Evolutionary conservation across 225 moss, liverwort and hornwort genomes (phyloP).

Genomic region (Antitrichia curtipendula): DNA sequence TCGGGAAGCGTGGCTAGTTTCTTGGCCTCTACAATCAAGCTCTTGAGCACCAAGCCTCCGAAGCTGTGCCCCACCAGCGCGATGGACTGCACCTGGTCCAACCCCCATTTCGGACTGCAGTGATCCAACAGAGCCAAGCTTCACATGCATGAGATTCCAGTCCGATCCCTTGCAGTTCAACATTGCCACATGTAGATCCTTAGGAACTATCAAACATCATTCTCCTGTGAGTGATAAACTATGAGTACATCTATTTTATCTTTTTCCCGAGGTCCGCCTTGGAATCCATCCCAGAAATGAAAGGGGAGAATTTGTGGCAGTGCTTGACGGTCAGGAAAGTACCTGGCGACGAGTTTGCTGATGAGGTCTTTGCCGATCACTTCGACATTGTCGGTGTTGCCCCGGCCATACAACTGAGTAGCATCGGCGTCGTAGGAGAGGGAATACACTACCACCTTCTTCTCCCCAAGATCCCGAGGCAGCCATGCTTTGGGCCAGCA

Average conservation of each 20-base stretch:
- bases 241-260: neutral
- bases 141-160: neutral
- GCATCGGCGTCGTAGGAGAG: conserved; percentile 10
- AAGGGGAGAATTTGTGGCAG: neutral
- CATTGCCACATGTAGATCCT: neutral
- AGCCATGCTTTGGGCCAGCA: conserved; percentile 12
- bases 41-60: conserved; percentile 12
- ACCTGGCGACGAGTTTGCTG: neutral
- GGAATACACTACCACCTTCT: conserved; percentile 5
- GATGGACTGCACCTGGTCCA: neutral
- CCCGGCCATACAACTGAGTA: neutral
- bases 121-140: neutral
- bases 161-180: neutral
- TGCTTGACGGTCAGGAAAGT: neutral
- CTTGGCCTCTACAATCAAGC: conserved; percentile 17
- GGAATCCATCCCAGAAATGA: neutral
- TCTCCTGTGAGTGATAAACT: neutral
- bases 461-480: neutral
- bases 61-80: conserved; percentile 10
- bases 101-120: neutral
- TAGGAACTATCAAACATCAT: neutral
- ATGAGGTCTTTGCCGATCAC: conserved; percentile 12
- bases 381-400: neutral
- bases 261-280: neutral
- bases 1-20: neutral